These are phyloP conservation scores for Colletotrichum liaoningense DNA, from an alignment of 2,329 filamentous ascomycete genomes.

Conservation along the genomic window DNA sequence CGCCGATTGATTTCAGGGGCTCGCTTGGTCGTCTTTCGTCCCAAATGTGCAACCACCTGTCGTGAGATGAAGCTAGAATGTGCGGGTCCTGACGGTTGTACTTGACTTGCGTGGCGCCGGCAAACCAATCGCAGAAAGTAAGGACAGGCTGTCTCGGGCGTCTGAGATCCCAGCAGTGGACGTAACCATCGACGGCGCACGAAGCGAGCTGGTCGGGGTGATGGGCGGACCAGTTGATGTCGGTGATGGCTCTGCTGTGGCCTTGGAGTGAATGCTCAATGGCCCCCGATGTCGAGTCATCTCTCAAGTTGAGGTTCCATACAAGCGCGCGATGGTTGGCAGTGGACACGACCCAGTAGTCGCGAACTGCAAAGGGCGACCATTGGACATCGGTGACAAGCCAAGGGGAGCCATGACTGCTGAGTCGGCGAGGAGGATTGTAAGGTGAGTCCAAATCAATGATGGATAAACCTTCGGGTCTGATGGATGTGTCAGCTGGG, in stretches of 20 bases:
- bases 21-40: conserved; percentile 83
- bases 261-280: conserved; percentile 91
- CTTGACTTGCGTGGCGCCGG: conserved; percentile 94
- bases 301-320: conserved; percentile 87
- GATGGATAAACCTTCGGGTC: conserved; percentile 87
- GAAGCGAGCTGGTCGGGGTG: conserved; percentile 91
- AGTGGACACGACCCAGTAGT: conserved; percentile 94
- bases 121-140: conserved; percentile 92
- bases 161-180: conserved; percentile 92
- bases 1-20: conserved; percentile 85
- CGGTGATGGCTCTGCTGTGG: conserved; percentile 87
- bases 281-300: conserved; percentile 75
- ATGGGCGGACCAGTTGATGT: conserved; percentile 95
- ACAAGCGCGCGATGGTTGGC: conserved; percentile 95
- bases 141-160: conserved; percentile 78
- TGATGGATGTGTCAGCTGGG: conserved; percentile 42
- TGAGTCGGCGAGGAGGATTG: conserved; percentile 84
- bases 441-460: conserved; percentile 93
- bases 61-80: conserved; percentile 90
- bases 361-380: conserved; percentile 90
- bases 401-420: conserved; percentile 89
- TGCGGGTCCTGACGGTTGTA: conserved; percentile 91
- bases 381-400: conserved; percentile 96
- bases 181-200: conserved; percentile 91
- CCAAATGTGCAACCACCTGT: conserved; percentile 89